A percentile compares a stretch with the other conserved stretches of the same genome.
phyloP scores from a whole-genome alignment of 129 eudicot species.

The Artemisia tridentata region DNA sequence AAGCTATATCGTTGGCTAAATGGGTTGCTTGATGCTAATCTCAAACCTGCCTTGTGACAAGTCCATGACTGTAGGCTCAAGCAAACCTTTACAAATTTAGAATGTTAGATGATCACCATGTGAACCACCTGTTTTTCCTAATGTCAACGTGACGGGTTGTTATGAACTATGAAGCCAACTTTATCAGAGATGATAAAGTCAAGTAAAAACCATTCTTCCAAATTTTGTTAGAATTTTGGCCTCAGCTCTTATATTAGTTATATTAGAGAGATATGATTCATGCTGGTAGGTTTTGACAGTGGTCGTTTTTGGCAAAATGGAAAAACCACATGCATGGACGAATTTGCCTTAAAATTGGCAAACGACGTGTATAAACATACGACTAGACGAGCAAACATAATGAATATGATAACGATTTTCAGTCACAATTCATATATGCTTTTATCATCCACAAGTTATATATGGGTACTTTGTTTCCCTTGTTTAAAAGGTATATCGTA shows the following conservation, averaged over 20 bases:
- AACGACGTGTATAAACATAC: too few relatives aligned
- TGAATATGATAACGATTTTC: too few relatives aligned
- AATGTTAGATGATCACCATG: not conserved
- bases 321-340: too few relatives aligned
- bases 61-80: constrained; percentile 27
- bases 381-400: too few relatives aligned
- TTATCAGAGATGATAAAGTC: not conserved
- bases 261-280: not conserved
- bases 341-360: too few relatives aligned
- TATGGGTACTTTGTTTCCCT: too few relatives aligned
- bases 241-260: not conserved
- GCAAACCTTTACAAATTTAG: constrained; percentile 20
- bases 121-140: not conserved
- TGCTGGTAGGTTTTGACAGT: too few relatives aligned
- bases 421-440: too few relatives aligned
- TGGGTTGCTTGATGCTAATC: constrained; percentile 23
- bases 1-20: not conserved
- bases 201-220: too few relatives aligned
- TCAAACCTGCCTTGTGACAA: constrained; percentile 21
- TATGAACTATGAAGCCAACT: not conserved
- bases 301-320: too few relatives aligned
- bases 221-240: not conserved
- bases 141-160: constrained; percentile 1
- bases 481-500: too few relatives aligned
- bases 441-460: too few relatives aligned